These are phyloP conservation scores for Monascus ruber DNA, from an alignment of 2,329 filamentous ascomycete genomes.

Conservation along the genomic window DNA sequence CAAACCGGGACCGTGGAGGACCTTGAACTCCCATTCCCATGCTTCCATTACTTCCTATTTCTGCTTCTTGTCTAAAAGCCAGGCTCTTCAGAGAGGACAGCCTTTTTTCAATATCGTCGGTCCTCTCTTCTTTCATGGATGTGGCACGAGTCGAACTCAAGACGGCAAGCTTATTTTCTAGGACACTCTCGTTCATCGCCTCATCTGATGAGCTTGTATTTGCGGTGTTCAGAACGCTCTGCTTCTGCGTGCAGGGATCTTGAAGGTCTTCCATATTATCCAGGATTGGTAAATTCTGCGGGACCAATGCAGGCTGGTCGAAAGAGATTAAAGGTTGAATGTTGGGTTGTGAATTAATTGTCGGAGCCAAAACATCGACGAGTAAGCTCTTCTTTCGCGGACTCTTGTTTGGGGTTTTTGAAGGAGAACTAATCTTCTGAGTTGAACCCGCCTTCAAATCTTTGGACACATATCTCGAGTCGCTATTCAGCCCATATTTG, in stretches of 20 bases:
- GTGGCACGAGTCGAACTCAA: not conserved
- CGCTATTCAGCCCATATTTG: constrained; percentile 7
- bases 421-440: not conserved
- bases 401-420: not conserved
- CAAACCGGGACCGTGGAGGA: not conserved
- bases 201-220: not conserved
- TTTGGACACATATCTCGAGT: not conserved
- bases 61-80: not conserved
- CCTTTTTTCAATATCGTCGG: constrained; percentile 1
- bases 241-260: not conserved
- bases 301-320: constrained; percentile 11
- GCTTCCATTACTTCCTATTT: no score
- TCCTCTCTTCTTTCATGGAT: not conserved
- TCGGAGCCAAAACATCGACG: constrained; percentile 6
- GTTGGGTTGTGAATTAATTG: not conserved
- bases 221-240: not conserved
- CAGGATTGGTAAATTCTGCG: not conserved
- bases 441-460: not conserved
- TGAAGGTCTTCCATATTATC: not conserved
- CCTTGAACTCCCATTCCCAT: not conserved
- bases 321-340: constrained; percentile 4
- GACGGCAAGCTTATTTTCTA: not conserved
- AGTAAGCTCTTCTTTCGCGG: constrained; percentile 2
- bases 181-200: not conserved
- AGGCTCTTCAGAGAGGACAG: constrained; percentile 2